phyloP scores from a whole-genome alignment of 2,329 filamentous ascomycete genomes.

The Cercospora sesami region DNA sequence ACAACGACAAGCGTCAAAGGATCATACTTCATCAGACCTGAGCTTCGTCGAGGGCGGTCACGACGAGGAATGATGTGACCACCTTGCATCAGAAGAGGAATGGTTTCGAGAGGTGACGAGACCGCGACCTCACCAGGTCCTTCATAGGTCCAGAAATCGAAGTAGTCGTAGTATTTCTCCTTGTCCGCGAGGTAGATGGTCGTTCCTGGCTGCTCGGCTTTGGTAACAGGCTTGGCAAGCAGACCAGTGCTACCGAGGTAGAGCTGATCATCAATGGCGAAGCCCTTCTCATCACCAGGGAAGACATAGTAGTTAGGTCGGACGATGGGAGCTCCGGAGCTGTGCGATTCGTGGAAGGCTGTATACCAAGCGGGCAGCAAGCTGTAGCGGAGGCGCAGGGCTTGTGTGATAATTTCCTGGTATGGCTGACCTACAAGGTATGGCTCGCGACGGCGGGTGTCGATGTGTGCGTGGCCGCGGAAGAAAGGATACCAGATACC shows the following conservation, averaged over 20 bases:
- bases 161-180: conserved; percentile 94
- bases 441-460: conserved; percentile 89
- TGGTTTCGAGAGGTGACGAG: conserved; percentile 76
- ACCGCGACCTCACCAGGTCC: conserved; percentile 72
- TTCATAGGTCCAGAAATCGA: conserved; percentile 76
- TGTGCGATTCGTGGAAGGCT: conserved; percentile 85
- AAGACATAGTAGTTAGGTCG: conserved; percentile 92
- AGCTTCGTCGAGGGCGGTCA: conserved; percentile 81
- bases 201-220: conserved; percentile 69
- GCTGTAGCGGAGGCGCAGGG: conserved; percentile 83
- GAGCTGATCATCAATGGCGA: conserved; percentile 86
- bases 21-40: conserved; percentile 86
- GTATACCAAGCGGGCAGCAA: conserved; percentile 95
- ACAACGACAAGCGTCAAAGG: conserved; percentile 88
- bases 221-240: conserved; percentile 86
- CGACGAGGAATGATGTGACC: conserved; percentile 90
- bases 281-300: conserved; percentile 81
- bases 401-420: conserved; percentile 80
- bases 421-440: conserved; percentile 86
- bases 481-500: conserved; percentile 98
- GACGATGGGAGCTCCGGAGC: conserved; percentile 81
- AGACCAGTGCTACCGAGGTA: conserved; percentile 87
- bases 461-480: conserved; percentile 94
- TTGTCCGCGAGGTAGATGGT: conserved; percentile 86
- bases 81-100: conserved; percentile 87